These are phyloP conservation scores for Dryas integrifolia DNA, from an alignment of 331 rosid species.

Conservation along the genomic window DNA sequence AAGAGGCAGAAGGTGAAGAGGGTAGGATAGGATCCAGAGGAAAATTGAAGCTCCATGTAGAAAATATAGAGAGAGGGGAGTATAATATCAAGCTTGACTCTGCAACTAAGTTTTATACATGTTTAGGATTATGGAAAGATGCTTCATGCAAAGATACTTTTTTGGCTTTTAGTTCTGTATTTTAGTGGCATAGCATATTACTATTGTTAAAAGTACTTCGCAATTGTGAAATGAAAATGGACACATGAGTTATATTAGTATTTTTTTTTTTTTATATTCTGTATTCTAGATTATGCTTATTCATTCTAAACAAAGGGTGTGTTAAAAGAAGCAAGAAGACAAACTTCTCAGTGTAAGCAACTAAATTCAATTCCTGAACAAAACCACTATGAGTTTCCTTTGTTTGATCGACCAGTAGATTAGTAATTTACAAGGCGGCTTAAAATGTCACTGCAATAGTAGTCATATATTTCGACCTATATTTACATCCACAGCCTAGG, in stretches of 20 bases:
- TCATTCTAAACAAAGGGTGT: neutral
- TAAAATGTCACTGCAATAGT: too few species aligned
- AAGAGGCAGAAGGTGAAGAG: slow-evolving; percentile 2
- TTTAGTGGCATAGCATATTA: neutral
- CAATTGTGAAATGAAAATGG: neutral
- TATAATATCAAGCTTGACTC: neutral
- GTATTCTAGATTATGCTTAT: neutral
- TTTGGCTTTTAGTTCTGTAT: slow-evolving; percentile 1
- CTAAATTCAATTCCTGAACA: neutral
- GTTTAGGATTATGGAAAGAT: neutral
- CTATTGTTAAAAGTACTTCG: too few species aligned
- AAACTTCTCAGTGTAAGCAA: too few species aligned
- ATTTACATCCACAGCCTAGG: too few species aligned
- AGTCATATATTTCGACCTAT: too few species aligned
- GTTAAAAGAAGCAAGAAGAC: too few species aligned
- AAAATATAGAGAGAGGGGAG: neutral
- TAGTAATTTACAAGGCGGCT: too few species aligned
- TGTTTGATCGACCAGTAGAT: too few species aligned
- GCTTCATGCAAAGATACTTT: neutral
- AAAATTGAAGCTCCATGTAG: slow-evolving; percentile 20
- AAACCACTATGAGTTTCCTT: neutral
- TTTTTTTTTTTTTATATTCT: too few species aligned
- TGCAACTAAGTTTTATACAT: neutral
- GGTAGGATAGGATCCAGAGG: neutral
- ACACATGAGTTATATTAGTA: too few species aligned